Evolutionary conservation across 495 filamentous ascomycete genomes (phyloP), one percentile per base, ranked within the genome.

Genomic region (Jackrogersella minutella): DNA sequence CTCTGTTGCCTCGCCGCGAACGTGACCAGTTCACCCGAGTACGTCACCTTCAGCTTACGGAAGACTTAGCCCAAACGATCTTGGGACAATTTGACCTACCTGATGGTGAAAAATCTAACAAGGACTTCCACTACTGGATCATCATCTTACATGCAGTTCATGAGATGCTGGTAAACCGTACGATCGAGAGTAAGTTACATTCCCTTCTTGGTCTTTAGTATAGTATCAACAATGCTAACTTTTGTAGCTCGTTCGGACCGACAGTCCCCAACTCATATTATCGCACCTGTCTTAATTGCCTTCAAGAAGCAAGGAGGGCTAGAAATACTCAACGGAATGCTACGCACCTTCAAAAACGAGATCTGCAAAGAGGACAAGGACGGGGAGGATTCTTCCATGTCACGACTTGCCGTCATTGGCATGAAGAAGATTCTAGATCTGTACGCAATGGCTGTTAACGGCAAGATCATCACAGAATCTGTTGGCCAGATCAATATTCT

Each of bases 371-470:
- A 67, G 22, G 51, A 74, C 5, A 58, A 75, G 21, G 71, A 73
- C 13, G 68, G 69, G 5, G 71, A 78, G 11, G 75, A 76, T 5
- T 63, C 74, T 5, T 60, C 73, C 1, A 81, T 74, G 64, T 41
- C 73, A 13, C 76, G 75, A 31, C 65, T 81, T 37, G 81, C 81
- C 4, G 72, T 73, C 2, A 61, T 77, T 19, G 91, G 90, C 44
- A 87, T 96, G 60, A 91, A 89, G 72, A 91, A 93, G 52, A 95
- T 99, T 44, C 82, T 99, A 19, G 85, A 87, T 24, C 85, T 97
- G 40, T 98, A 94, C 76, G 79, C 81, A 10, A 82, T 91, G 66
- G 81, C 97, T 34, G 86, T 88, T 47, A 88, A 86, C 54, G 86
- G 89, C 1, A 97, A 96, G 75, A 84, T 85, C 47, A 86, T 97